These are phyloP conservation scores for Phoenix roebelenii DNA, from an alignment of 176 grass and related monocot species.

Conservation along the genomic window DNA sequence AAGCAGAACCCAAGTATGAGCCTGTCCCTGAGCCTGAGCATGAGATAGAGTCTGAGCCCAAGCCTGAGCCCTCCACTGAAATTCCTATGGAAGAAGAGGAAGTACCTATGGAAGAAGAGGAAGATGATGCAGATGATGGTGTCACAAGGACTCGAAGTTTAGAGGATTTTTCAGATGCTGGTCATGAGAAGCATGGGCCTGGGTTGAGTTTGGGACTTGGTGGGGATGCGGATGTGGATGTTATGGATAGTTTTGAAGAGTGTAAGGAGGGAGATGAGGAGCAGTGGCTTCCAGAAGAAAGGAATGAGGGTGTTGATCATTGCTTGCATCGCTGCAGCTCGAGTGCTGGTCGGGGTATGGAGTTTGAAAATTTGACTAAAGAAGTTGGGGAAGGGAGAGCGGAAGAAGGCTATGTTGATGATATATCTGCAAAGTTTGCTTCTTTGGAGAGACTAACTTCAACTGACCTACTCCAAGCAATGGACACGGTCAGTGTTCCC, in stretches of 20 bases:
- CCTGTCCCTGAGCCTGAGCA: too few species aligned
- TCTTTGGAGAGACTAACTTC: constrained; percentile 67
- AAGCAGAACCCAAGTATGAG: neutral
- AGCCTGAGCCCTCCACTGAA: too few species aligned
- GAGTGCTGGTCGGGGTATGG: constrained; percentile 32
- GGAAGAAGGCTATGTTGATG: constrained; percentile 37
- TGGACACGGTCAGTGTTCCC: constrained; percentile 35
- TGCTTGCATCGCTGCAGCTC: constrained; percentile 43
- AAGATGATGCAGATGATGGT: constrained; percentile 19
- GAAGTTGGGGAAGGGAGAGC: constrained; percentile 44
- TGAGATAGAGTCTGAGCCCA: too few species aligned
- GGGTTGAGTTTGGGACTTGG: constrained; percentile 35
- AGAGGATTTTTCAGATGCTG: constrained; percentile 19
- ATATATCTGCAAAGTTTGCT: constrained; percentile 33
- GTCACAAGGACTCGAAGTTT: constrained; percentile 16
- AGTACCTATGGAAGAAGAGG: constrained; percentile 19
- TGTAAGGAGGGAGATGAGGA: constrained; percentile 31
- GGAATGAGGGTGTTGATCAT: constrained; percentile 29
- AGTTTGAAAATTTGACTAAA: constrained; percentile 86
- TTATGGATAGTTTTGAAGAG: constrained; percentile 31
- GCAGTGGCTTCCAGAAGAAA: constrained; percentile 45
- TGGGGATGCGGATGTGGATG: constrained; percentile 5
- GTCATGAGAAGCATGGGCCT: constrained; percentile 28
- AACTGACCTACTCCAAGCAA: constrained; percentile 68
- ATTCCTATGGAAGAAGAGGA: constrained; percentile 26